Base-by-base conservation (phyloP, 129 eudicot species). In the Flaveria robusta region DNA sequence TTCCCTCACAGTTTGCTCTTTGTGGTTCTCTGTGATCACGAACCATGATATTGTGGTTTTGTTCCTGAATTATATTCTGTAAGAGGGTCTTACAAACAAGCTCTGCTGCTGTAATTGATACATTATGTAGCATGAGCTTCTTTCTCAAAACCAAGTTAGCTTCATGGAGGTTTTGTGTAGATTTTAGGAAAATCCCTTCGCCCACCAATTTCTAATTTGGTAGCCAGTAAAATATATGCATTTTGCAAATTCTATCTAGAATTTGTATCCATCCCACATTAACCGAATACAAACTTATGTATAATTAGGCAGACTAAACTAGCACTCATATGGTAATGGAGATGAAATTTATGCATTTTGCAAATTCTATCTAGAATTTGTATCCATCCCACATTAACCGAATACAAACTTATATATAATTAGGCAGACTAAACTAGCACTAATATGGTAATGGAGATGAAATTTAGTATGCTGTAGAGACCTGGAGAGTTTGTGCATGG, bases 61-160 rank as follows among this genome's bases (percentile, higher is more conserved):
- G 20, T 37, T 27, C 13, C 29, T 23, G 42, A 23, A 42, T 41
- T 60, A 16, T 62, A 45, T 34, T 16, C 23, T 37, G n/a, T 73
- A 14, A 39, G 8, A 56, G 67, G 14, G 34, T 34, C 12, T 45
- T 75, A 63, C 58, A 60, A 74, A 63, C 45, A 60, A 74, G 71
- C 11, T 62, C 22, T 62, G 46, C 19, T 62, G 46, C 27, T 62
- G 31, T 74, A 43, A 39, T 59, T 16, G 58, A 59, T 29, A 24
- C 18, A 60, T 46, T n/a, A 20, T 24, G 31, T 49, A 9, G 50
- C 51, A 63, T 19, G 22, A 52, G 58, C 62, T 52, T 66, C 29
- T 15, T 41, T 67, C 14, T 26, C 27, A 15, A 66, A 49, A 34
- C 37, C 51, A 64, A 15, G 37, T 31, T 76, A 64, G 47, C 6